Base-by-base conservation (phyloP, 352 stramenopile genomes). In the Pythium oligandrum region DNA sequence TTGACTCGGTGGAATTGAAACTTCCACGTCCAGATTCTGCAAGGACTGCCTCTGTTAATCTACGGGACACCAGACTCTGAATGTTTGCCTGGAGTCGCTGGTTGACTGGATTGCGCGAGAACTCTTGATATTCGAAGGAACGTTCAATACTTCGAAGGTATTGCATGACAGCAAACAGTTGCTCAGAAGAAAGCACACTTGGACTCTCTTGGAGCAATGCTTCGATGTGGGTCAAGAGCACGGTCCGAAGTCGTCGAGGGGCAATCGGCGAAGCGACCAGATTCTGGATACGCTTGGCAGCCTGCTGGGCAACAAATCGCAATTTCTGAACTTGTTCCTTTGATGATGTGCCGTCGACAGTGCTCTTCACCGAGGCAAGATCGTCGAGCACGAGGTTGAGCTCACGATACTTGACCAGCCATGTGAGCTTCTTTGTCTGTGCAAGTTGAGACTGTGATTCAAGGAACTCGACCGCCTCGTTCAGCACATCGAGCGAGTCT, bases 401-500 rank as follows among this genome's bases (percentile, higher is more conserved):
- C 55, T 93, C 80, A 4, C 82, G 76, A 61, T 89, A 93, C 37
- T 64, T 67, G 11, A 88, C 65, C 4, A 90, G 53, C 75, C 82
- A 93, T 35, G 62, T 57, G 17, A 90, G 55, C 48, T 71, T 72
- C 40, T 77, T 66, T 12, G 76, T 78, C 35, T 63, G 65, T 11
- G 75, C 63, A 37, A 86, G 57, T 9, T 82, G 66, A 11, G 59
- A 43, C 30, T 75, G 66, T 10, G 61, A 33, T 32, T 86, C 77
- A 44, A 90, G 61, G 57, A 89, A 89, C 46, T 90, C 80, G 37
- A 86, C 72, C 2, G 79, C 74, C 56, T 88, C 75, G 33, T 90
- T 66, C 35, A 93, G 66, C 8, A 72, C 57, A 12, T 64, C 60
- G 7, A 88, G 51, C 9, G 73, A 71, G 3, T 70, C 64, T 8